Conservation (phyloP, 2,329 filamentous ascomycete species). For the Fusarium longipes region DNA sequence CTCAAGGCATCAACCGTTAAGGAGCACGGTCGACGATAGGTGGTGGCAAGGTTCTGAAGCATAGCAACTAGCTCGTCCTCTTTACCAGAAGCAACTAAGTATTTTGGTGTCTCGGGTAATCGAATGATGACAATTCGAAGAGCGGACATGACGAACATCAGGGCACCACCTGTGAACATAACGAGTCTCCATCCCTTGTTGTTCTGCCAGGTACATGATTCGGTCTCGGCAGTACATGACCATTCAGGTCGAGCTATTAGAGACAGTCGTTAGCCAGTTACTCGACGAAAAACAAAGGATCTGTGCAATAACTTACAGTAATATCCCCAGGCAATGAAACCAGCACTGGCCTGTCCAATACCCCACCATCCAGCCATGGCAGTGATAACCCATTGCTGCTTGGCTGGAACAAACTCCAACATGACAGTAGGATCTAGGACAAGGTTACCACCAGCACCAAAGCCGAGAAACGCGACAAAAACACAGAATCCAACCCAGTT, state of each 20-base stretch:
- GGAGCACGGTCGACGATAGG: constrained; percentile 12
- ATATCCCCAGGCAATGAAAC: constrained; percentile 20
- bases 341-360: constrained; percentile 9
- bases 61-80: constrained; percentile 13
- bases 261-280: not conserved
- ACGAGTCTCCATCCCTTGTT: constrained; percentile 23
- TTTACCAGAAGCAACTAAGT: not conserved
- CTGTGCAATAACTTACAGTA: not conserved
- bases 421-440: constrained; percentile 26
- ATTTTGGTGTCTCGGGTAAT: constrained; percentile 18
- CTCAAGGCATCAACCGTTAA: constrained; percentile 1
- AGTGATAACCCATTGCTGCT: constrained; percentile 25
- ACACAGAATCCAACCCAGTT: constrained; percentile 5
- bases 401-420: constrained; percentile 6
- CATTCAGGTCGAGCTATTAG: constrained; percentile 16
- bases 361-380: constrained; percentile 29
- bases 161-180: constrained; percentile 27
- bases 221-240: constrained; percentile 1
- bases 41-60: constrained; percentile 7
- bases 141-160: constrained; percentile 15
- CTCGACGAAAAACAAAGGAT: rapidly evolving
- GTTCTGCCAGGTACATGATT: not conserved
- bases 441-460: constrained; percentile 18
- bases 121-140: constrained; percentile 15
- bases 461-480: constrained; percentile 4